Percentiles rank a stretch among this genome's conserved stretches.
Conservation (phyloP, 306 rosid genomes). For the Cucurbita moschata region DNA sequence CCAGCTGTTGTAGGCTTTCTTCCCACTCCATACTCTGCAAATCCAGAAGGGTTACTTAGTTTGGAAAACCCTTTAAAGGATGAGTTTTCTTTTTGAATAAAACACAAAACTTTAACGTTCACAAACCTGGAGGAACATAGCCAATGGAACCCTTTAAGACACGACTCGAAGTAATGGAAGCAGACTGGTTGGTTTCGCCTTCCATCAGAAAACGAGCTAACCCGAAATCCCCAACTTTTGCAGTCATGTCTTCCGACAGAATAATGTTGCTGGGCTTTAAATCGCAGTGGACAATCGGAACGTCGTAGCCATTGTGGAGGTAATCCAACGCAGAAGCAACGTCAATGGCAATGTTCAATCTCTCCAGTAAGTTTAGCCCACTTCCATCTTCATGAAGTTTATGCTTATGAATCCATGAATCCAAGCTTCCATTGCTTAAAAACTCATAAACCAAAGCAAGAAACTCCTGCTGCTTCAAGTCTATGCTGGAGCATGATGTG, state of each 20-base stretch:
- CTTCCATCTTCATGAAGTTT: not conserved
- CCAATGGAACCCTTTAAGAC: conserved; percentile 63
- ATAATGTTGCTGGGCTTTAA: conserved; percentile 69
- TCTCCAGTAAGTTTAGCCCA: not conserved
- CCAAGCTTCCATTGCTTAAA: conserved; percentile 54
- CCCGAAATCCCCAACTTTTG: conserved; percentile 72
- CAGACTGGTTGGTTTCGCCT: conserved; percentile 13
- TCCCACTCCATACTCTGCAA: conserved; percentile 60
- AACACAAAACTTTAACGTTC: not conserved
- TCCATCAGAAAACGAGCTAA: conserved; percentile 44
- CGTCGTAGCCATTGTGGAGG: conserved; percentile 51
- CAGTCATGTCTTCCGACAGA: conserved; percentile 39
- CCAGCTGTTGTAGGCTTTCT: conserved; percentile 45
- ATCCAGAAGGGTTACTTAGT: not conserved
- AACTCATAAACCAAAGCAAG: conserved; percentile 55
- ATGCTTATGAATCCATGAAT: conserved; percentile 49
- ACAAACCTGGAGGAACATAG: conserved; percentile 74
- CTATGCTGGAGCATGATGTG: conserved; percentile 65
- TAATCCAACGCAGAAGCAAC: conserved; percentile 29
- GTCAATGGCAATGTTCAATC: conserved; percentile 33
- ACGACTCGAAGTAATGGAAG: conserved; percentile 33
- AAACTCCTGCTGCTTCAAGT: conserved; percentile 42
- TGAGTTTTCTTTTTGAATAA: not conserved
- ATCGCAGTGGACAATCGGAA: conserved; percentile 59
- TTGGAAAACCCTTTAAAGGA: not conserved